Evolutionary conservation across 2,329 filamentous ascomycete genomes (phyloP).

Genomic region (Calycina herbarum): DNA sequence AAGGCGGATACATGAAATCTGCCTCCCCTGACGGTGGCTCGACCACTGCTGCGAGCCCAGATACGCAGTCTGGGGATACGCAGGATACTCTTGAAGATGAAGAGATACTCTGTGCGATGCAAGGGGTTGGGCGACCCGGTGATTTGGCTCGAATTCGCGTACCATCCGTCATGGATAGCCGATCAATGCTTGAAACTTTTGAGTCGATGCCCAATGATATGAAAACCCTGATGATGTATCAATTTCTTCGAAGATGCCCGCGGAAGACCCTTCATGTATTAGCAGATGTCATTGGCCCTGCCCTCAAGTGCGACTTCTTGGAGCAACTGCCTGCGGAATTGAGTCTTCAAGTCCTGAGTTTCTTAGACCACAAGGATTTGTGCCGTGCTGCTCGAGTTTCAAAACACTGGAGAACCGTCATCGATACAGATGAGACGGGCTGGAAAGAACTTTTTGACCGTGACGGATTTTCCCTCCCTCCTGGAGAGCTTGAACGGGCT

Average conservation of each 20-base stretch:
- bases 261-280: conserved; percentile 88
- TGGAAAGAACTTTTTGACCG: conserved; percentile 91
- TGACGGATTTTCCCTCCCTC: conserved; percentile 76
- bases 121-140: conserved; percentile 31
- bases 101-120: conserved; percentile 18
- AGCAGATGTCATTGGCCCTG: conserved; percentile 87
- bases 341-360: conserved; percentile 82
- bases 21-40: conserved; percentile 45
- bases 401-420: conserved; percentile 86
- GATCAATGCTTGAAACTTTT: conserved; percentile 82
- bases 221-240: conserved; percentile 96
- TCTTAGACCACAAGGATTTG: conserved; percentile 81
- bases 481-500: conserved; percentile 81
- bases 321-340: conserved; percentile 81
- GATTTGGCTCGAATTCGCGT: conserved; percentile 28
- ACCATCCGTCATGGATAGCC: conserved; percentile 70
- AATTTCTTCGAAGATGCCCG: conserved; percentile 83
- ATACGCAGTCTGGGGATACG: conserved; percentile 33
- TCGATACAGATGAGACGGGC: conserved; percentile 90
- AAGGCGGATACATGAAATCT: conserved; percentile 39
- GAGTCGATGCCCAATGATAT: conserved; percentile 88
- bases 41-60: conserved; percentile 38
- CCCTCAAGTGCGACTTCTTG: conserved; percentile 91
- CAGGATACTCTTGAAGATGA: conserved; percentile 31
- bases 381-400: conserved; percentile 92